These are phyloP conservation scores for Uncinocarpus reesii DNA, from an alignment of 2,329 filamentous ascomycete genomes.

Conservation along the genomic window DNA sequence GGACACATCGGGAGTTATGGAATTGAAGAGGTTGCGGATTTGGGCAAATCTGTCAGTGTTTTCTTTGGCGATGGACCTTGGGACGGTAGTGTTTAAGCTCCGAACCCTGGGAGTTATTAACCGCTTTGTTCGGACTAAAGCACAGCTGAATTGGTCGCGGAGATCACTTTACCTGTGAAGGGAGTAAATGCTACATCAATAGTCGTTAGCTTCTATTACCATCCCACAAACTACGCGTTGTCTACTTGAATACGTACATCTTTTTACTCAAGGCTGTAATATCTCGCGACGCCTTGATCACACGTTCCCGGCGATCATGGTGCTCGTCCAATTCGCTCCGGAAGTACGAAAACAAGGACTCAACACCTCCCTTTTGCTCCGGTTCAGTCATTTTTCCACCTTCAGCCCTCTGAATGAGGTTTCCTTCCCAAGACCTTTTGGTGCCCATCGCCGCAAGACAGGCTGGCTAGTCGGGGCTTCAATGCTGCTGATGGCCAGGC, in stretches of 20 bases:
- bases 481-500: background rate
- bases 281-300: conserved; percentile 84
- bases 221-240: background rate
- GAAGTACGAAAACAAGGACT: conserved; percentile 73
- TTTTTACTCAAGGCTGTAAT: conserved; percentile 94
- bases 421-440: conserved; percentile 33
- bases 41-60: conserved; percentile 58
- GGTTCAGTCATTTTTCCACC: conserved; percentile 2
- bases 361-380: conserved; percentile 34
- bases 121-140: background rate
- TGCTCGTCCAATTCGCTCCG: conserved; percentile 85
- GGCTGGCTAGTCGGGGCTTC: background rate
- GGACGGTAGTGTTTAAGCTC: conserved; percentile 42
- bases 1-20: conserved; percentile 62
- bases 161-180: conserved; percentile 56
- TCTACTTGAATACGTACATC: conserved; percentile 51
- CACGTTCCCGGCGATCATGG: conserved; percentile 79
- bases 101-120: conserved; percentile 27
- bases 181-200: conserved; percentile 58
- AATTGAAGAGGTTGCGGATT: conserved; percentile 58
- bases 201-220: conserved; percentile 18
- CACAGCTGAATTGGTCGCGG: background rate
- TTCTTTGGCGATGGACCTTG: conserved; percentile 58
- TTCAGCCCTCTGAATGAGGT: conserved; percentile 18
- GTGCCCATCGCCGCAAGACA: conserved; percentile 22